Evolutionary conservation across 305 asterid genomes (phyloP).

Genomic region (Fraxinus albicans): DNA sequence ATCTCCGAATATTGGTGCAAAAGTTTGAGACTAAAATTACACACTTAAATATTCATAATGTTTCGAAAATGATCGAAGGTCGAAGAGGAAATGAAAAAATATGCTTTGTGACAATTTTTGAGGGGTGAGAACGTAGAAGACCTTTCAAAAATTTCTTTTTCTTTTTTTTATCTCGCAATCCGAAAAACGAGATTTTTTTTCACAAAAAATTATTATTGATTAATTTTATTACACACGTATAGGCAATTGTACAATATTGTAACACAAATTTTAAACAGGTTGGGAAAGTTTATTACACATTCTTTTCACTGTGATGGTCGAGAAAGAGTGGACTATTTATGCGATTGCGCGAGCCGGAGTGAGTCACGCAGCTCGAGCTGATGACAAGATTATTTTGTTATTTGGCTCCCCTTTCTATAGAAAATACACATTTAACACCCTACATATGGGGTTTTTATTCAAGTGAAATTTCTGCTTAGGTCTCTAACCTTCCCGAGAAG

Average conservation of each 20-base stretch:
- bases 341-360: neutral
- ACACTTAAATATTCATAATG: too few relatives aligned
- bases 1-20: too few relatives aligned
- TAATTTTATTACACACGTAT: too few relatives aligned
- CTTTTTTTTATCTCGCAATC: neutral
- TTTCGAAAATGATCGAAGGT: neutral
- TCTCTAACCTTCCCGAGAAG: neutral
- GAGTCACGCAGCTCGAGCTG: neutral
- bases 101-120: neutral
- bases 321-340: neutral
- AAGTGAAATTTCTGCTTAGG: neutral
- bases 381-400: neutral
- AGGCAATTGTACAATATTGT: neutral
- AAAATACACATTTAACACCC: neutral
- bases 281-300: conserved; percentile 14
- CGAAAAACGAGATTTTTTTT: neutral
- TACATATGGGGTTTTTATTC: conserved; percentile 13
- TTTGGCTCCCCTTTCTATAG: neutral
- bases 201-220: too few relatives aligned
- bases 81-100: neutral
- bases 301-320: neutral
- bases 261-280: too few relatives aligned
- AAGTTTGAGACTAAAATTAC: too few relatives aligned
- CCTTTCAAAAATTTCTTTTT: neutral
- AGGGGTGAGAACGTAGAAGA: neutral